Evolutionary conservation across 306 rosid species (phyloP), one percentile per base, ranked within the genome.

Genomic region (Acacia melanoxylon): DNA sequence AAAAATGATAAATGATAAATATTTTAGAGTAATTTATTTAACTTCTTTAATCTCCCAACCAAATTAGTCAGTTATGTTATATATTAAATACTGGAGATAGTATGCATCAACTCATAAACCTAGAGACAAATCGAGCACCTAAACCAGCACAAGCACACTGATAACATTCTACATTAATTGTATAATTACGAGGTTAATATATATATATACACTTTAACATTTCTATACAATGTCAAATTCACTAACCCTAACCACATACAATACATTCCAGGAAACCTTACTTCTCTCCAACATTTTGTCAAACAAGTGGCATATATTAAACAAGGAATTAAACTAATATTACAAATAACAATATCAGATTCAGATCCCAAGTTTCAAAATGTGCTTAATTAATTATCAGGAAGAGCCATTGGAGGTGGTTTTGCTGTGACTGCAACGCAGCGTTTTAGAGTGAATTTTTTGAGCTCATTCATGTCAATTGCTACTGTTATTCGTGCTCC

Each of bases 261-360:
- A 82, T 90, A 88, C 72, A 63, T 93, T 93, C 98, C 94, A 95
- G 0, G 90, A 93, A 72, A 95, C 95, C 78, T 86, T 37, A 80
- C 86, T 88, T 85, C 85, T 92, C 15, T 75, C 84, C 20, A 66
- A 24, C 97, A 91, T 91, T 15, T 78, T 45, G 1, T 74, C 84
- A 61, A 93, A 95, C 75, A 90, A 9, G 94, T 85, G 8, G 91
- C 85, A 40, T 93, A 17, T 5, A 15, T 49, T 2, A 15, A 90
- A 2, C 90, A 81, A 89, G 89, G 97, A 86, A 92, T 89, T 84
- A 92, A 84, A 79, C 97, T 91, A 81, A 1, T 49, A 0, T 94
- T 94, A 71, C 82, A 79, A 22, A 92, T 37, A 63, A 87, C 89
- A 31, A 85, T 79, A 78, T 91, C 92, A 0, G 87, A 90, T 69